Conservation (phyloP, 352 stramenopile species). For the Globisporangium lucens region DNA sequence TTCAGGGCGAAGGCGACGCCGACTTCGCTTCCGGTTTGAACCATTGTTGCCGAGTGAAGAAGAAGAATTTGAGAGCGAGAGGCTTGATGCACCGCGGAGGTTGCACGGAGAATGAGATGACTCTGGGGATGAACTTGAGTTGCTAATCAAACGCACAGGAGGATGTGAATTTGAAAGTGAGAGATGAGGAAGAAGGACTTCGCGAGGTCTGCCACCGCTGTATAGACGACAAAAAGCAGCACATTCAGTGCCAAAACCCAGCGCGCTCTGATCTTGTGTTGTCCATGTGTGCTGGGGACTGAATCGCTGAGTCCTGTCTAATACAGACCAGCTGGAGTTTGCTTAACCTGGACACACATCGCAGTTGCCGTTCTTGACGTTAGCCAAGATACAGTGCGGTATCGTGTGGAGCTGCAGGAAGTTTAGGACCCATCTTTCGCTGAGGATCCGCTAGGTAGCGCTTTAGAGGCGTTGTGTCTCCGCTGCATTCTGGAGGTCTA, state of each 20-base stretch:
- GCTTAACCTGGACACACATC: not conserved
- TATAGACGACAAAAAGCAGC: not conserved
- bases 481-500: not conserved
- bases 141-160: not conserved
- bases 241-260: not conserved
- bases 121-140: not conserved
- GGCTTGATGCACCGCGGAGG: not conserved
- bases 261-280: not conserved
- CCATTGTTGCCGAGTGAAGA: conserved; percentile 17
- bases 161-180: conserved; percentile 9
- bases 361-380: not conserved
- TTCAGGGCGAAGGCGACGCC: conserved; percentile 54
- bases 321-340: not conserved
- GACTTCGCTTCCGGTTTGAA: conserved; percentile 33
- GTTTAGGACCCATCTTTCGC: not conserved
- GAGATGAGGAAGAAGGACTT: not conserved
- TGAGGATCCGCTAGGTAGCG: too few relatives aligned
- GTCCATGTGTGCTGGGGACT: not conserved
- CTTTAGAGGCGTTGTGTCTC: not conserved
- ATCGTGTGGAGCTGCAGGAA: not conserved
- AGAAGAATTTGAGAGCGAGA: too few relatives aligned
- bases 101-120: too few relatives aligned
- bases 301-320: not conserved
- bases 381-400: not conserved
- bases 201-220: not conserved